Percentiles rank a stretch among this genome's conserved stretches.
These are phyloP conservation scores for Leishmania turanica DNA, from an alignment of 208 protist species.

Conservation along the genomic window DNA sequence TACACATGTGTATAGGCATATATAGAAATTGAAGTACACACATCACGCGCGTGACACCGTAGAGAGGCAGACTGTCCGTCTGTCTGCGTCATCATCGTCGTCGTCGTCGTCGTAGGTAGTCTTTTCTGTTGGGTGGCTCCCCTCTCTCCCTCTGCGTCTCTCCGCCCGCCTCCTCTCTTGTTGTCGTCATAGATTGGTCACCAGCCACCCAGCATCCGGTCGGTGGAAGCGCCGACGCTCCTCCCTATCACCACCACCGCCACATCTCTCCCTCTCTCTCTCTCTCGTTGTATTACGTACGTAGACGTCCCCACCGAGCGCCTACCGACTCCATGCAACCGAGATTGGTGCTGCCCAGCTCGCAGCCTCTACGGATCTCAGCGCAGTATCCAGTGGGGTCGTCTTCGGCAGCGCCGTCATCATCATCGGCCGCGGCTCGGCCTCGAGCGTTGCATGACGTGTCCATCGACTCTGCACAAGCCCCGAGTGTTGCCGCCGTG, in stretches of 20 bases:
- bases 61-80: neutral
- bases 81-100: too few species aligned
- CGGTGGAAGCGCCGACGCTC: neutral
- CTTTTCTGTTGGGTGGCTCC: neutral
- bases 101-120: neutral
- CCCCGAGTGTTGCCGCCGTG: neutral
- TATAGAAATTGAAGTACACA: neutral
- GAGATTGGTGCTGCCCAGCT: neutral
- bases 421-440: neutral
- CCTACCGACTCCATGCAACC: neutral
- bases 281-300: neutral
- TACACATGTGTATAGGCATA: neutral
- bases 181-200: neutral
- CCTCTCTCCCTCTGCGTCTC: neutral
- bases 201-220: neutral
- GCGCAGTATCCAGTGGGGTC: neutral
- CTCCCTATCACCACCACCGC: neutral
- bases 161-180: neutral
- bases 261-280: neutral
- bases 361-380: neutral
- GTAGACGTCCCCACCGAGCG: neutral
- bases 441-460: neutral
- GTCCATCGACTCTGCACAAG: neutral
- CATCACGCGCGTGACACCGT: neutral
- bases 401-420: neutral